Evolutionary conservation across 176 grass and related monocot genomes (phyloP).

Genomic region (Hordeum vulgare): DNA sequence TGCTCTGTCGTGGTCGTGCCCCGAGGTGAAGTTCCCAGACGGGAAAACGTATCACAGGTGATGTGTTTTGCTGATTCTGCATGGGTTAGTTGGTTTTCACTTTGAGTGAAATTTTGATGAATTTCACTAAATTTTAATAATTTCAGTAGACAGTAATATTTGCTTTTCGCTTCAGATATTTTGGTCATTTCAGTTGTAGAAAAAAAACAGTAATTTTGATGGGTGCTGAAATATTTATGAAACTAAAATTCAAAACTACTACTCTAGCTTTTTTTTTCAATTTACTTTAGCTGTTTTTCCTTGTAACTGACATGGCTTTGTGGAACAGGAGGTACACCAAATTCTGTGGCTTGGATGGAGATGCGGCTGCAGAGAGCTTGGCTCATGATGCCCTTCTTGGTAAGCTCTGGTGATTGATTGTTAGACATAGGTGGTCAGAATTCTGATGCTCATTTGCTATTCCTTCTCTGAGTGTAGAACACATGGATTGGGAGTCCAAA

Average conservation of each 20-base stretch:
- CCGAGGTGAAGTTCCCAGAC: conserved; percentile 68
- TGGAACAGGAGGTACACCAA: conserved; percentile 71
- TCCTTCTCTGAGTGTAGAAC: conserved; percentile 25
- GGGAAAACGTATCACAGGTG: conserved; percentile 84
- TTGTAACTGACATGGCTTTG: neutral
- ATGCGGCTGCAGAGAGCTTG: conserved; percentile 49
- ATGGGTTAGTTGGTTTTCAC: neutral
- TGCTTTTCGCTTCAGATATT: no score
- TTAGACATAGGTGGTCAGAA: neutral
- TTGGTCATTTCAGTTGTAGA: no score
- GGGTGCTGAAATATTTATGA: no score
- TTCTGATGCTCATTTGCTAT: neutral
- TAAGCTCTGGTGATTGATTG: conserved; percentile 13
- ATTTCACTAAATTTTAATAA: no score
- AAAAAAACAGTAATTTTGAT: no score
- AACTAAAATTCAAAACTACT: no score
- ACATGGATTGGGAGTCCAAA: conserved; percentile 65
- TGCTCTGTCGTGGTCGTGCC: conserved; percentile 81
- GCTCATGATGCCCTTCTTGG: conserved; percentile 71
- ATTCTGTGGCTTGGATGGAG: conserved; percentile 57
- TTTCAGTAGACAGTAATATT: no score
- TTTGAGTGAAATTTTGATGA: no score
- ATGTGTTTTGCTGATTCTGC: neutral
- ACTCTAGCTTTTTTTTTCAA: no score
- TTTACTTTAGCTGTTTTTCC: no score